Evolutionary conservation across 331 rosid species (phyloP), one percentile per base, ranked within the genome.

Genomic region (Malus hybrid): DNA sequence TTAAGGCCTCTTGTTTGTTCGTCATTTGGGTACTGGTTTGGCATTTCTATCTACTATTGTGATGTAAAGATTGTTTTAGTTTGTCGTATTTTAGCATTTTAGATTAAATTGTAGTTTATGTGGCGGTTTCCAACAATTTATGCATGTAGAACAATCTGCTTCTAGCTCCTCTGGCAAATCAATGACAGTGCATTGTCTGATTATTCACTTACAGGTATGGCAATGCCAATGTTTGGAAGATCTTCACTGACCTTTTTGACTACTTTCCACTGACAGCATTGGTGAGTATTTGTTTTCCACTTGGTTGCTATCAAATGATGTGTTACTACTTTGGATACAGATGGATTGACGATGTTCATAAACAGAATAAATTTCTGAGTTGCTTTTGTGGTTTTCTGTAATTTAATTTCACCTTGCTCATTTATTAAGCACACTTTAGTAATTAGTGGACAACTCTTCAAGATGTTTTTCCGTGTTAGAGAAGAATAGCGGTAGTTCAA

Each of bases 161-260:
- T 78, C 63, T 55, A 69, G 61, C 15, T 52, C 32, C 20, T 75
- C 10, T 73, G 24, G 77, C 64, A 58, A 70, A 28, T 75, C 56
- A 76, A 29, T 76, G 72, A 77, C 70, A 74, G 44, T 68, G 36
- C 58, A 63, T 63, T 14, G 26, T 29, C 32, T 68, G 74, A 39
- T 80, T 11, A 44, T 79, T 72, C 72, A 71, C 65, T 70, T 79
- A 74, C 93, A 94, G 98, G 91, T 94, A 94, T 86, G 97, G 98
- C 66, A 93, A 81, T 81, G 98, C 97, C 72, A 93, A 74, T 78
- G 97, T 93, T 58, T 93, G 98, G 98, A 93, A 93, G 95, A 90
- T 78, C 81, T 93, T 93, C 75, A 93, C 98, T 12, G 98, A 93
- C 85, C 97, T 93, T 81, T 93, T 93, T 72, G 98, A 93, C 83